These are phyloP conservation scores for Colletotrichum australisinense DNA, from an alignment of 2,329 filamentous ascomycete genomes.

Conservation along the genomic window DNA sequence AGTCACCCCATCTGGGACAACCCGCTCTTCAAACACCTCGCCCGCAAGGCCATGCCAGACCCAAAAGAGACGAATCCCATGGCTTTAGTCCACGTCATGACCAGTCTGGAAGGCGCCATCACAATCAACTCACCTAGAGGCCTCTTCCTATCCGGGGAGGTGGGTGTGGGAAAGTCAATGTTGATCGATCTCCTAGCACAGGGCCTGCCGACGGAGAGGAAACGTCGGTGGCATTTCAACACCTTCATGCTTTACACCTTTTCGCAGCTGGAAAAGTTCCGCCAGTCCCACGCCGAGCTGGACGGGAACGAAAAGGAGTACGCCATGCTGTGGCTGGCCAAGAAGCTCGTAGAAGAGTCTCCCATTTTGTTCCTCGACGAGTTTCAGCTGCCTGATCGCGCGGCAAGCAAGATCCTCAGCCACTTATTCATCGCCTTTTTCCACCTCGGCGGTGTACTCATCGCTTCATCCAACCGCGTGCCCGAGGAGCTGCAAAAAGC, in stretches of 20 bases:
- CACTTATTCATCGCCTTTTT: constrained; percentile 85
- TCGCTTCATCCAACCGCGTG: constrained; percentile 86
- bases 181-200: constrained; percentile 86
- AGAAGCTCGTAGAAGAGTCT: constrained; percentile 78
- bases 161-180: constrained; percentile 88
- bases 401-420: constrained; percentile 81
- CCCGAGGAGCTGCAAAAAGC: constrained; percentile 84
- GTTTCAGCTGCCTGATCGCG: constrained; percentile 84
- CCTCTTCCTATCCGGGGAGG: constrained; percentile 82
- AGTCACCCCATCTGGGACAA: constrained; percentile 69
- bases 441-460: constrained; percentile 81
- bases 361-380: constrained; percentile 86
- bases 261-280: constrained; percentile 75
- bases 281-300: constrained; percentile 51
- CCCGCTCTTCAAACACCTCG: constrained; percentile 69
- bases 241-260: constrained; percentile 87
- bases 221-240: constrained; percentile 85
- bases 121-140: constrained; percentile 79
- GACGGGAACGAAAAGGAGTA: constrained; percentile 61
- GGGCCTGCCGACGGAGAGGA: constrained; percentile 78
- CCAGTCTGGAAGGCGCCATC: constrained; percentile 77
- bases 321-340: constrained; percentile 78
- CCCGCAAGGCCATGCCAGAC: constrained; percentile 60
- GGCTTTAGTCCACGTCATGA: constrained; percentile 76
- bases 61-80: constrained; percentile 62